A percentile compares a stretch with the other conserved stretches of the same genome.
Evolutionary conservation across 73 alveolate genomes (phyloP).

Genomic region (Paramecium sonneborni): DNA sequence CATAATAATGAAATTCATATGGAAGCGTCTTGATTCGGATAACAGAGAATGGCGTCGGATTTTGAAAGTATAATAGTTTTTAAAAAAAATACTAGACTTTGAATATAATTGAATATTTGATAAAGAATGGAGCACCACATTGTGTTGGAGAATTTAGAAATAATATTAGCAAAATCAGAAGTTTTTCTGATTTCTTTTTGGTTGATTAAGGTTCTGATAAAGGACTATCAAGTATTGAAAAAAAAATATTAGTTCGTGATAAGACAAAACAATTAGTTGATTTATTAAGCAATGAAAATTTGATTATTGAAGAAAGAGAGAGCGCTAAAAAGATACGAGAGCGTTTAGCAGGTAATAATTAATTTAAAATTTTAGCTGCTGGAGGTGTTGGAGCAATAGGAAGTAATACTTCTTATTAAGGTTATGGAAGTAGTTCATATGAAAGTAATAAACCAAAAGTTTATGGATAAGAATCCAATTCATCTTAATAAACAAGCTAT

Average conservation of each 20-base stretch:
- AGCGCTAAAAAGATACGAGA: constrained; percentile 52
- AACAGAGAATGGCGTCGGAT: constrained; percentile 47
- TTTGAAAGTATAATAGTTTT: neutral
- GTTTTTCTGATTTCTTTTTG: constrained; percentile 43
- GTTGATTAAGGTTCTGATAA: constrained; percentile 31
- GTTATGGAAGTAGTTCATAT: constrained; percentile 5
- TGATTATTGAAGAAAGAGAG: constrained; percentile 45
- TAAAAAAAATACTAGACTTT: neutral
- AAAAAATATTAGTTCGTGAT: neutral
- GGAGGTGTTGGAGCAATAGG: constrained; percentile 48
- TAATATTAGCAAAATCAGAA: neutral
- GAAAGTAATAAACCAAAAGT: neutral
- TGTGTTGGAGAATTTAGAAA: constrained; percentile 46
- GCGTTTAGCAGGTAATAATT: constrained; percentile 7
- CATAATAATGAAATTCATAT: constrained; percentile 44
- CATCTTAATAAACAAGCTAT: neutral
- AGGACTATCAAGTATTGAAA: constrained; percentile 18
- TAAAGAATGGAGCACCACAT: constrained; percentile 49
- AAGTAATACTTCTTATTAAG: constrained; percentile 32
- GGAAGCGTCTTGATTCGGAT: constrained; percentile 57
- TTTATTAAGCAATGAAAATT: constrained; percentile 14
- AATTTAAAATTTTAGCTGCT: neutral
- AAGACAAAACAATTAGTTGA: constrained; percentile 32
- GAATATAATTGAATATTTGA: constrained; percentile 18
- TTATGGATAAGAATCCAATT: neutral